These are phyloP conservation scores for Stephanodiscus triporus DNA, from an alignment of 108 stramenopile genomes.

Conservation along the genomic window DNA sequence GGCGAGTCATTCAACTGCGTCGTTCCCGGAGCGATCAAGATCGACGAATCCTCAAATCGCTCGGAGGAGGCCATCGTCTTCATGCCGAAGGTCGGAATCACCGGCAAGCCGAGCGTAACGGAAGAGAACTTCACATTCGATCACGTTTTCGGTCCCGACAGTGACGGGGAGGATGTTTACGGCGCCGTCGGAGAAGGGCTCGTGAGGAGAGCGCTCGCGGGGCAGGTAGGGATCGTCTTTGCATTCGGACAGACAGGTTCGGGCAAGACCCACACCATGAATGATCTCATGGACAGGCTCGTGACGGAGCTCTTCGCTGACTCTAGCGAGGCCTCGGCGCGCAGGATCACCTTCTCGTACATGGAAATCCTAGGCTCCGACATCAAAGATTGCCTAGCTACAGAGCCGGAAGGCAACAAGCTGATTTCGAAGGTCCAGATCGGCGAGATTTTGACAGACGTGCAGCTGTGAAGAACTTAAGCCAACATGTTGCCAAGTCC, in stretches of 20 bases:
- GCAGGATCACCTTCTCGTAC: constrained; percentile 86
- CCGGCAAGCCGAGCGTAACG: constrained; percentile 17
- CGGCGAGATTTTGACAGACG: constrained; percentile 92
- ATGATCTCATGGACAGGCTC: constrained; percentile 82
- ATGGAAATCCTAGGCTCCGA: constrained; percentile 83
- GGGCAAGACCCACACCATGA: constrained; percentile 96
- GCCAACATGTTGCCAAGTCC: constrained; percentile 79
- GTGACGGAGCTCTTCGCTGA: constrained; percentile 79
- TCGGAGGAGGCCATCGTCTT: not conserved
- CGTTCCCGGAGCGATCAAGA: not conserved
- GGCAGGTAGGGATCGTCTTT: constrained; percentile 93
- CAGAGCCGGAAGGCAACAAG: constrained; percentile 57
- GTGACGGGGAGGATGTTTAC: constrained; percentile 72
- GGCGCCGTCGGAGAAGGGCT: constrained; percentile 70
- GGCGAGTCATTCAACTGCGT: constrained; percentile 23
- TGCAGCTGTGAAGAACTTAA: constrained; percentile 67
- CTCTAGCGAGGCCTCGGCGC: constrained; percentile 53
- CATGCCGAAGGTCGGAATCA: constrained; percentile 20
- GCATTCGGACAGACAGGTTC: constrained; percentile 90
- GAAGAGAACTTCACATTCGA: constrained; percentile 65
- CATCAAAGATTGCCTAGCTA: constrained; percentile 87
- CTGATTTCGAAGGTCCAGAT: constrained; percentile 46
- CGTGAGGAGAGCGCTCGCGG: constrained; percentile 94
- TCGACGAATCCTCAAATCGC: not conserved
- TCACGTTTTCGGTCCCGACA: constrained; percentile 76